Conservation (phyloP, 768 basidiomycete genomes). For the Daedaleopsis nitida region DNA sequence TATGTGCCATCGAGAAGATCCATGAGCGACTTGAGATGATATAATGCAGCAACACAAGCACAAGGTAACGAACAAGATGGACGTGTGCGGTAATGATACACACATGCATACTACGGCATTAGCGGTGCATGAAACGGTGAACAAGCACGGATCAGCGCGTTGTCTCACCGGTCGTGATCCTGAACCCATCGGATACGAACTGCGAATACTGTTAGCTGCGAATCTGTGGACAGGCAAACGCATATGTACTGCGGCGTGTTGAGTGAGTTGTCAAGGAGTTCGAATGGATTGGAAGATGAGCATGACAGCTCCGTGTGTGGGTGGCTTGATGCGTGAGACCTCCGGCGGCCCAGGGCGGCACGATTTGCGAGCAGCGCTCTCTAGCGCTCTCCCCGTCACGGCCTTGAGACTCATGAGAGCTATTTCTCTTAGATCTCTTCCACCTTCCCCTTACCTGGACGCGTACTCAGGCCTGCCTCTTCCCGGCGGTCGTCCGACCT, state of each 20-base stretch:
- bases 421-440: not conserved
- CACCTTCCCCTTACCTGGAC: not conserved
- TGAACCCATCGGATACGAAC: not conserved
- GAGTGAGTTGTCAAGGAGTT: not conserved
- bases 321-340: constrained; percentile 15
- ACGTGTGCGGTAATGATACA: not conserved
- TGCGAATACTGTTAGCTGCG: not conserved
- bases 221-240: too few relatives aligned
- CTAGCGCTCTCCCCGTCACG: constrained; percentile 15
- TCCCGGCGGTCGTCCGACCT: not conserved
- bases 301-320: constrained; percentile 4
- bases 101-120: not conserved
- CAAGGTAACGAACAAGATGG: constrained; percentile 1
- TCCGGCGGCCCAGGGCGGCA: not conserved
- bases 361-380: constrained; percentile 5
- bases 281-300: constrained; percentile 7
- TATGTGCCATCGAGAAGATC: not conserved
- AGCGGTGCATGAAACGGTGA: not conserved
- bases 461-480: not conserved
- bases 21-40: not conserved
- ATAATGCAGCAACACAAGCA: not conserved
- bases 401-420: not conserved
- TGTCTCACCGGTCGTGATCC: not conserved
- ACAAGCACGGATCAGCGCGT: not conserved
- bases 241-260: not conserved